A percentile compares a stretch with the other conserved stretches of the same genome.
These are phyloP conservation scores for Entomortierella chlamydospora DNA, from an alignment of 192 early-diverging fungal species.

Conservation along the genomic window DNA sequence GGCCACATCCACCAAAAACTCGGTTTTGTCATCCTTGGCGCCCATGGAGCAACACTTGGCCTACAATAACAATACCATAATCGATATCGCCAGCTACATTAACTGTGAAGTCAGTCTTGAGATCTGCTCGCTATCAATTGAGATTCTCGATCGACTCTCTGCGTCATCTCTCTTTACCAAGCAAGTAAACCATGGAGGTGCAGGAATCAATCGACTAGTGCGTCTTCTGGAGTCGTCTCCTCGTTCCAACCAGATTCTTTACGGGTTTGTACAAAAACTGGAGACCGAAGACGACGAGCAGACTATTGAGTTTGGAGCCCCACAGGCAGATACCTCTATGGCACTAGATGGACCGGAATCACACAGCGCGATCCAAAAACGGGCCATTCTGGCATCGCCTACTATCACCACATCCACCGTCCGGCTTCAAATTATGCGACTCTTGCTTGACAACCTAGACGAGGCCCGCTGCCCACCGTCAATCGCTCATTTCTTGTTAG, in stretches of 20 bases:
- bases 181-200: constrained; percentile 60
- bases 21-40: constrained; percentile 63
- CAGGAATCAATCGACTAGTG: constrained; percentile 78
- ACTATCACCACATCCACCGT: constrained; percentile 60
- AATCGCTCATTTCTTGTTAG: constrained; percentile 91
- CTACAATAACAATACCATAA: constrained; percentile 72
- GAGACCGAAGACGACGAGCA: constrained; percentile 69
- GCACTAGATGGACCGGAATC: constrained; percentile 54
- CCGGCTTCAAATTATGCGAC: constrained; percentile 85
- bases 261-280: constrained; percentile 82
- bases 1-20: constrained; percentile 57
- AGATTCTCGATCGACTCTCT: constrained; percentile 78
- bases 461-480: constrained; percentile 70
- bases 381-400: constrained; percentile 27
- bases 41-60: constrained; percentile 86
- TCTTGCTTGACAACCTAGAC: constrained; percentile 82
- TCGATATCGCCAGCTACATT: constrained; percentile 79
- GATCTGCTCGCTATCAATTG: constrained; percentile 77
- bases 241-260: constrained; percentile 76
- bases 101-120: constrained; percentile 75
- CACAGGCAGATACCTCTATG: constrained; percentile 17
- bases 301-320: constrained; percentile 24
- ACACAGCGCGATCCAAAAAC: constrained; percentile 28
- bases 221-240: constrained; percentile 72
- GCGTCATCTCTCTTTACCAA: constrained; percentile 76